Conservation (phyloP, 2,329 filamentous ascomycete species). For the Paraphaeosphaeria minitans region DNA sequence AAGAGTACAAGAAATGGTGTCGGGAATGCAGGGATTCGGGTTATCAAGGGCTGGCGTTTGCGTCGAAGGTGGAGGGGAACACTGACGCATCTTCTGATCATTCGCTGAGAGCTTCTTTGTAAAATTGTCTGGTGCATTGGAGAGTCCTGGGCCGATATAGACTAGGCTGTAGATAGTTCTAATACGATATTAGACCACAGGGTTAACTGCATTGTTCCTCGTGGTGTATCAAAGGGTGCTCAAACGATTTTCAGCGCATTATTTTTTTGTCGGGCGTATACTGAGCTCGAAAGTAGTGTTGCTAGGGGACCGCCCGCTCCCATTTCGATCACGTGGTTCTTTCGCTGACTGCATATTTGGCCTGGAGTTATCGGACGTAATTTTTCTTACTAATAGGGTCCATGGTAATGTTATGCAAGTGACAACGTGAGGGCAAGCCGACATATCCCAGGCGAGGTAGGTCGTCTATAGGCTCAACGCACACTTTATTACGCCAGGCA, state of each 20-base stretch:
- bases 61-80: not conserved
- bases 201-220: no score
- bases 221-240: no score
- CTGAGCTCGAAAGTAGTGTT: no score
- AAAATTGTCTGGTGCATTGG: not conserved
- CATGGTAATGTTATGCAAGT: not conserved
- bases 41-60: conserved; percentile 25
- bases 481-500: no score
- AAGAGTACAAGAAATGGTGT: conserved; percentile 49
- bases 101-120: not conserved
- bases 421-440: not conserved
- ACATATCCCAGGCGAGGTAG: no score
- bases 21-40: conserved; percentile 28
- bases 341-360: not conserved
- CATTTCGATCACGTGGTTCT: not conserved
- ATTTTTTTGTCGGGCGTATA: no score
- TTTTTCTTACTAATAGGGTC: not conserved
- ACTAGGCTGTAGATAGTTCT: not conserved
- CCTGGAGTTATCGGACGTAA: not conserved
- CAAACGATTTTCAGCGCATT: no score
- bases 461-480: no score
- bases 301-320: no score
- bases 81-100: not conserved
- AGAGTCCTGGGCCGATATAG: not conserved
- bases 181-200: no score